Evolutionary conservation across 805 yeast species (phyloP), one percentile per base, ranked within the genome.

Genomic region (Saturnispora quitensis): DNA sequence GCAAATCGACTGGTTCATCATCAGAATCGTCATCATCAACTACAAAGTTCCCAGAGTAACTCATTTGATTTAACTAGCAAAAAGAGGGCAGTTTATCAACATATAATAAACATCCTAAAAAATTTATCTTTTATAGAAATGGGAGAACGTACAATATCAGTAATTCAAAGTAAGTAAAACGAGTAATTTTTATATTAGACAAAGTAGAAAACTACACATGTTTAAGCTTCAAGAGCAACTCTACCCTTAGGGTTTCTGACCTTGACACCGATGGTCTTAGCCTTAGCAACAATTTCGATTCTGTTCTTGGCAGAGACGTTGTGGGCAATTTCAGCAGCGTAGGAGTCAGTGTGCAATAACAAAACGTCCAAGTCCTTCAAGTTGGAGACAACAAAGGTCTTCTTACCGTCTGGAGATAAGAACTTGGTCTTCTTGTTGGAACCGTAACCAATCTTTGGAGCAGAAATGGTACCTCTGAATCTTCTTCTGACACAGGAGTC

Each of bases 241-340:
- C 97, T 91, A 75, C 96, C 99, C 82, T 88, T 82, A 73, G 97
- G 95, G 81, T 93, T 93, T 84, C 99, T 93, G 71, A 93, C 97
- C 84, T 89, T 90, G 73, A 93, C 81, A 79, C 98, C 98, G 70
- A 89, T 81, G 75, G 95, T 88, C 85, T 89, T 91, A 70, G 99
- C 99, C 80, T 88, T 89, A 68, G 95, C 84, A 68, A 93, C 81
- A 68, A 93, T 88, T 70, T 79, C 90, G 71, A 90, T 90, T 84
- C 99, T 89, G 93, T 93, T 90, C 81, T 82, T 90, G 67, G 98
- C 88, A 67, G 98, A 90, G 67, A 93, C 93, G 76, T 86, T 88
- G 90, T 89, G 97, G 68, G 98, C 96, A 70, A 93, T 93, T 83
- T 93, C 99, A 74, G 99, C 99, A 75, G 99, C 99, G 78, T 88